Evolutionary conservation across 129 eudicot genomes (phyloP).

Genomic region (Cynara cardunculus): DNA sequence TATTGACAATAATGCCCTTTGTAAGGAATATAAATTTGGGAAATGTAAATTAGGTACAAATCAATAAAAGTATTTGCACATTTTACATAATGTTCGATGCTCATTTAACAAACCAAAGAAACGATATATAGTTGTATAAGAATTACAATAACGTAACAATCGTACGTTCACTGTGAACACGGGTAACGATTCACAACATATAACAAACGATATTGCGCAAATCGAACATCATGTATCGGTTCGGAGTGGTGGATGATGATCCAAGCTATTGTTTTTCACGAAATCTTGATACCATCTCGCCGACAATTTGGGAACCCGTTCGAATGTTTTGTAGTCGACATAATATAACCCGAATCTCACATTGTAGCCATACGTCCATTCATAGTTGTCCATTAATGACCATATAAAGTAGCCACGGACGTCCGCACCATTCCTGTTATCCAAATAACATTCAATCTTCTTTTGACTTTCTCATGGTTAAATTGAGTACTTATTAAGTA

Average conservation of each 20-base stretch:
- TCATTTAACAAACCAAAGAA: background rate
- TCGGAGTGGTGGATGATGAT: slow-evolving; percentile 5
- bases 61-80: background rate
- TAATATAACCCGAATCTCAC: slow-evolving; percentile 56
- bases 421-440: slow-evolving; percentile 72
- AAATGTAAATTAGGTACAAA: slow-evolving; percentile 26
- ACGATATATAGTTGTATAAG: background rate
- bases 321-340: slow-evolving; percentile 50
- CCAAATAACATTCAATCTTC: background rate
- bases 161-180: background rate
- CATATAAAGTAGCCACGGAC: slow-evolving; percentile 82
- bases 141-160: background rate
- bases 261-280: slow-evolving; percentile 34
- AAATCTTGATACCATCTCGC: slow-evolving; percentile 73
- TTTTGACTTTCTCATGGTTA: slow-evolving; percentile 9
- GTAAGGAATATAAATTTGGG: background rate
- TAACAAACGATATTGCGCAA: background rate
- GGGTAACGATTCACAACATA: background rate
- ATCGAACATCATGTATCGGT: slow-evolving; percentile 9
- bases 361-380: slow-evolving; percentile 56
- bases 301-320: slow-evolving; percentile 62
- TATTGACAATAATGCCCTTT: background rate
- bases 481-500: slow-evolving; percentile 9
- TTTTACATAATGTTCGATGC: background rate
- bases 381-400: slow-evolving; percentile 76